Percentiles rank a stretch among this genome's conserved stretches.
Conservation (phyloP, 768 basidiomycete species). For the Hemileccinum rubropunctum region DNA sequence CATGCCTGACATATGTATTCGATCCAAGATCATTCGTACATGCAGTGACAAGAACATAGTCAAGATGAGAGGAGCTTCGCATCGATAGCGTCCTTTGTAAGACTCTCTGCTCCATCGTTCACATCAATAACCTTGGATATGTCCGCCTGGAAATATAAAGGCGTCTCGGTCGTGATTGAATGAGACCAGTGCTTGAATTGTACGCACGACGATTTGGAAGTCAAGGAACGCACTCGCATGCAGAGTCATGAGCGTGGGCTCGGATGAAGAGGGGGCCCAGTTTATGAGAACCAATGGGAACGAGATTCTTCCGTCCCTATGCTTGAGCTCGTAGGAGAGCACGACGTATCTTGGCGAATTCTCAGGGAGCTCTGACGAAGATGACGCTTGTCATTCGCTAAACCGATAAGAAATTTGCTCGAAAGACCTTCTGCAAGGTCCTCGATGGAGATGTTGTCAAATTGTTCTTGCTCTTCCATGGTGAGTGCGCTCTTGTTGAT, state of each 20-base stretch:
- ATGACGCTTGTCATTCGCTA: not conserved
- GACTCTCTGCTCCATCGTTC: constrained; percentile 74
- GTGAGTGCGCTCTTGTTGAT: constrained; percentile 79
- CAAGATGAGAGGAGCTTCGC: constrained; percentile 43
- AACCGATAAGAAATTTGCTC: not conserved
- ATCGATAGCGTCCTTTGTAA: constrained; percentile 74
- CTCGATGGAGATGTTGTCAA: constrained; percentile 71
- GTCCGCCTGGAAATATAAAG: constrained; percentile 50
- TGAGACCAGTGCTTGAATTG: not conserved
- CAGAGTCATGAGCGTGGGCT: constrained; percentile 72
- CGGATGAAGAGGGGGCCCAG: constrained; percentile 79
- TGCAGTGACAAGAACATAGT: not conserved
- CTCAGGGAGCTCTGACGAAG: constrained; percentile 72
- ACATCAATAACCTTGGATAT: constrained; percentile 80
- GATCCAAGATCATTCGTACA: not conserved
- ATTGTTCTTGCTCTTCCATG: constrained; percentile 83
- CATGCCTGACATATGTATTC: not conserved
- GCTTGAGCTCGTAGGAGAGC: constrained; percentile 77
- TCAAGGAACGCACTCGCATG: constrained; percentile 80
- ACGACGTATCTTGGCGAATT: constrained; percentile 84
- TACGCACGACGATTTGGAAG: constrained; percentile 74
- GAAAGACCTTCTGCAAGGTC: constrained; percentile 81
- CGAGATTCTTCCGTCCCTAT: constrained; percentile 79
- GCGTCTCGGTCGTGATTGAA: not conserved
- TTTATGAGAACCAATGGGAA: constrained; percentile 85